A percentile compares a stretch with the other conserved stretches of the same genome.
phyloP scores from a whole-genome alignment of 2,329 filamentous ascomycete species.

The Pseudohalonectria lignicola region DNA sequence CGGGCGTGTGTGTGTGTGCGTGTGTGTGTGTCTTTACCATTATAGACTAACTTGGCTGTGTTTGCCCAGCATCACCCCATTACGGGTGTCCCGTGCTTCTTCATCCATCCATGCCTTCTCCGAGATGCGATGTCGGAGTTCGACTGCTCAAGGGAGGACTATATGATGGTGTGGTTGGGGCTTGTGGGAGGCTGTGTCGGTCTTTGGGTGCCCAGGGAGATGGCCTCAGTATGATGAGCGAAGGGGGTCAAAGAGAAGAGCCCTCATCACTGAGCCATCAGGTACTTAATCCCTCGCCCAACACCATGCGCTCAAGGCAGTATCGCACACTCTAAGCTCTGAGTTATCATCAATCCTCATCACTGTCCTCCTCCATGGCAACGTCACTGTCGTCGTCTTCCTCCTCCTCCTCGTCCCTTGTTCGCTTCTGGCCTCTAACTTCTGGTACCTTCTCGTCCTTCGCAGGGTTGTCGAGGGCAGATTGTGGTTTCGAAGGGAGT shows the following conservation, averaged over 20 bases:
- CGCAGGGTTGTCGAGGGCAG: slow-evolving; percentile 33
- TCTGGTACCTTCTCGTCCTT: slow-evolving; percentile 23
- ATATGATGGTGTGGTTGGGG: slow-evolving; percentile 85
- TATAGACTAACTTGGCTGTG: slow-evolving; percentile 10
- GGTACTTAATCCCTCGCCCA: neutral
- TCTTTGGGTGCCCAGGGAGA: slow-evolving; percentile 62
- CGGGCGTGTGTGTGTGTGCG: too few relatives aligned
- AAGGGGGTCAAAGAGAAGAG: too few relatives aligned
- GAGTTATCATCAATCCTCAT: slow-evolving; percentile 45
- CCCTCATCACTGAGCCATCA: slow-evolving; percentile 8
- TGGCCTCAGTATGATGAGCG: slow-evolving; percentile 38
- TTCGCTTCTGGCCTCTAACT: slow-evolving; percentile 56
- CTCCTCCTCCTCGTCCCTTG: slow-evolving; percentile 56
- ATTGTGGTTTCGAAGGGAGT: slow-evolving; percentile 37
- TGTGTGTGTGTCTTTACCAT: slow-evolving; percentile 7
- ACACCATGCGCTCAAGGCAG: slow-evolving; percentile 3
- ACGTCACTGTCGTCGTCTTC: slow-evolving; percentile 52
- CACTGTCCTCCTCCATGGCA: slow-evolving; percentile 59
- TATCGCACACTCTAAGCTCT: neutral
- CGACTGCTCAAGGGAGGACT: slow-evolving; percentile 51
- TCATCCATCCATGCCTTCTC: slow-evolving; percentile 86
- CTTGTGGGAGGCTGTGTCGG: slow-evolving; percentile 72
- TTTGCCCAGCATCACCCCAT: slow-evolving; percentile 68
- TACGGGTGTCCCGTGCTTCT: slow-evolving; percentile 69
- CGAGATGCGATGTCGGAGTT: slow-evolving; percentile 67